Evolutionary conservation across 768 basidiomycete genomes (phyloP).

Genomic region (Suillus cothurnatus): DNA sequence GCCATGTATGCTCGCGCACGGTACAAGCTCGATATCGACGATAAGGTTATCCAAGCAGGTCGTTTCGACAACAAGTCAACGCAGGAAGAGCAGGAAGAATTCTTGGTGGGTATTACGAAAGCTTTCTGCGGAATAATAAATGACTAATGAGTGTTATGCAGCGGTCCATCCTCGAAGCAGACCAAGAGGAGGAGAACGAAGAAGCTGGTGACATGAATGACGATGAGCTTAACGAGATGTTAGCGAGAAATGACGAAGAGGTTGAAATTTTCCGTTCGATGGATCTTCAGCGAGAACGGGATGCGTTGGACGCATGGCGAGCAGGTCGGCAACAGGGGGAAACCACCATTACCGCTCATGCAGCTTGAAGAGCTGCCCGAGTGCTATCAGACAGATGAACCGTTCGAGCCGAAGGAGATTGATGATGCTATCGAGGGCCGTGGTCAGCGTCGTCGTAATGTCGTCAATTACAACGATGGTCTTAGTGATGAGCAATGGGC

Average conservation of each 20-base stretch:
- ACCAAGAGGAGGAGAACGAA: slow-evolving; percentile 88
- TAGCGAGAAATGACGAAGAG: slow-evolving; percentile 86
- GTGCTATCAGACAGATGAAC: slow-evolving; percentile 85
- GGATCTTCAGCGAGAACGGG: slow-evolving; percentile 79
- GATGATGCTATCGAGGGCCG: slow-evolving; percentile 66
- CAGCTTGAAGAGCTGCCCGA: slow-evolving; percentile 89
- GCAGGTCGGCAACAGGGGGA: slow-evolving; percentile 74
- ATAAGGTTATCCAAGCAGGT: slow-evolving; percentile 99
- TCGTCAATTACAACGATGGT: slow-evolving; percentile 93
- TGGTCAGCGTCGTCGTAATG: slow-evolving; percentile 79
- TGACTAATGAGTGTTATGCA: slow-evolving; percentile 31
- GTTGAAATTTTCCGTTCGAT: slow-evolving; percentile 74
- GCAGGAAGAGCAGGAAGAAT: slow-evolving; percentile 96
- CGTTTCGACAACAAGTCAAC: slow-evolving; percentile 99
- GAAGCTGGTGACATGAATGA: slow-evolving; percentile 92
- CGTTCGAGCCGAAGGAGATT: slow-evolving; percentile 68
- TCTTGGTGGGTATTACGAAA: slow-evolving; percentile 61
- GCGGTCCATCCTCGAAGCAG: slow-evolving; percentile 90
- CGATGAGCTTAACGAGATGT: slow-evolving; percentile 91
- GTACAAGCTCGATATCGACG: slow-evolving; percentile 97
- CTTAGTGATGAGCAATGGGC: slow-evolving; percentile 94
- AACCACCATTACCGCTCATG: slow-evolving; percentile 76
- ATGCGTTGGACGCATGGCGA: slow-evolving; percentile 66
- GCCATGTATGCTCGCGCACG: slow-evolving; percentile 95
- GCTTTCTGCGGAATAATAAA: slow-evolving; percentile 4